Conservation (phyloP, 495 filamentous ascomycete species). For the Aspergillus panamensis region DNA sequence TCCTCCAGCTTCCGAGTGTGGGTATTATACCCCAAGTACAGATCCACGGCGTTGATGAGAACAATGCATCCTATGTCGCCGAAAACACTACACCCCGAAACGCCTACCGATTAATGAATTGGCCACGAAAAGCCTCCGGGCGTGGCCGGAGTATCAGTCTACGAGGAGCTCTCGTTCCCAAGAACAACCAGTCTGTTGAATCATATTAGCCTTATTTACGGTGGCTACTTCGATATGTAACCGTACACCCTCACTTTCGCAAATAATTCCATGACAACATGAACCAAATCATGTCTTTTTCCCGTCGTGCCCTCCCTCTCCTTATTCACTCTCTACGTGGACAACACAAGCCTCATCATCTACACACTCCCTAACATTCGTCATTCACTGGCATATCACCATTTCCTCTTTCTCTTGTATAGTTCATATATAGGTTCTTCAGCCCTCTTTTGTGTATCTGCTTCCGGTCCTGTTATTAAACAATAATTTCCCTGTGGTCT, state of each 20-base stretch:
- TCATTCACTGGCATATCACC: background rate
- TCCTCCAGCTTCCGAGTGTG: slow-evolving; percentile 39
- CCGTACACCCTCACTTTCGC: background rate
- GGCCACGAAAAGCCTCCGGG: slow-evolving; percentile 24
- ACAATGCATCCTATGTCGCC: slow-evolving; percentile 37
- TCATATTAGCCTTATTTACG: background rate
- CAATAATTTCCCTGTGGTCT: background rate
- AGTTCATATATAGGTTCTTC: background rate
- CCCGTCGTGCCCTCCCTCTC: no score
- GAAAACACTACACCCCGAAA: slow-evolving; percentile 27
- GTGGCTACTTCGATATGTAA: background rate
- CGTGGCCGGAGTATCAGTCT: background rate
- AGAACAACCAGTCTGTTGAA: background rate
- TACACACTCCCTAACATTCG: background rate
- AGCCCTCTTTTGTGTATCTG: background rate
- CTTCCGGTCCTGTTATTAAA: background rate
- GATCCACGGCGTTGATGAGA: slow-evolving; percentile 39
- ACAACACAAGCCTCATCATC: background rate
- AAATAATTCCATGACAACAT: background rate
- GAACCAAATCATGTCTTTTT: background rate
- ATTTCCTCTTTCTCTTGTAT: background rate
- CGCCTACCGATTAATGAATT: slow-evolving; percentile 36
- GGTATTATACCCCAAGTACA: slow-evolving; percentile 27
- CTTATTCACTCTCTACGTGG: background rate
- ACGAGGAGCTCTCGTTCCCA: slow-evolving; percentile 2